Evolutionary conservation across 345 rosid species (phyloP), one percentile per base, ranked within the genome.

Genomic region (Hypericum perforatum): DNA sequence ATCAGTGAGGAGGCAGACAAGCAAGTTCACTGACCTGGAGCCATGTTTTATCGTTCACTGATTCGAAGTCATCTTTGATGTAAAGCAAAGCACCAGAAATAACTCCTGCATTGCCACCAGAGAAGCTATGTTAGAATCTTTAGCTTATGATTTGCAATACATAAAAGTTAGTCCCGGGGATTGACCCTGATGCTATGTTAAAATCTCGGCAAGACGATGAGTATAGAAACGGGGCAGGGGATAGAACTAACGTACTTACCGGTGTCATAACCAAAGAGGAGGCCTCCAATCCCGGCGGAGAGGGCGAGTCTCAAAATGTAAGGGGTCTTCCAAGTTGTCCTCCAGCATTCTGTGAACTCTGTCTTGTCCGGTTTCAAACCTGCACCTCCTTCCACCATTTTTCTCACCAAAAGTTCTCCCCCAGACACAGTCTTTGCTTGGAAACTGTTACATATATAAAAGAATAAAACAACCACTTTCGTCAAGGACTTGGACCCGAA

Each of bases 191-290:
- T 49, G 38, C 32, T 8, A 9, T 8, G 38, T 49, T 11, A 49
- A 3, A 22, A 22, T 22, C 32, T 22, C 32, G 2, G 32, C 4
- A 22, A 22, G 32, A 22, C 32, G 32, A 22, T 22, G 4, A 4
- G 2, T 22, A 22, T 22, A 1, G 32, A 22, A 22, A 22, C 2
- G 4, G 32, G 32, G 32, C 32, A 22, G 32, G 32, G 32, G 32
- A 22, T 22, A 22, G 32, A 22, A 22, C 32, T 22, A n/a, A n/a
- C n/a, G n/a, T n/a, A 22, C 32, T 55, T 61, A 59, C 98, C 98
- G 16, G 99, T 94, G 55, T 94, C 99, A 58, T 94, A 94, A 2
- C 99, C 99, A 53, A 94, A 94, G 52, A 86, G 79, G 46, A 94
- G 77, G 9, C 99, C 97, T 14, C 99, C 99, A 52, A 94, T 78